Conservation (phyloP, 768 basidiomycete genomes). For the Trametopsis cervina region DNA sequence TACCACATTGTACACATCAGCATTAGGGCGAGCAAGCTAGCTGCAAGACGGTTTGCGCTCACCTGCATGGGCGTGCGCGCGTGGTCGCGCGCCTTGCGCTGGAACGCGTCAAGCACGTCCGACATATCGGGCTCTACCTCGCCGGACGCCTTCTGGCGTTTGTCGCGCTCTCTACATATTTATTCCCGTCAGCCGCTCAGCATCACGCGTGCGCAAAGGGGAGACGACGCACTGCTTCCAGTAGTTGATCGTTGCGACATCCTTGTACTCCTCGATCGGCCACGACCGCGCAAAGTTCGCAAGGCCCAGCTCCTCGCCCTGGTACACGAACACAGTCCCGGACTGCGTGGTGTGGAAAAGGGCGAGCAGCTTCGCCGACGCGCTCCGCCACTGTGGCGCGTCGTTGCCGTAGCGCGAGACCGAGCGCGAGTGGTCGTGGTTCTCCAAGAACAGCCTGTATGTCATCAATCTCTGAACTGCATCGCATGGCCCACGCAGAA, state of each 20-base stretch:
- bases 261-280: slow-evolving; percentile 70
- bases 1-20: no score
- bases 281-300: slow-evolving; percentile 56
- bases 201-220: not conserved
- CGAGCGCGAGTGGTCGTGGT: slow-evolving; percentile 60
- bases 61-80: slow-evolving; percentile 66
- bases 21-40: no score
- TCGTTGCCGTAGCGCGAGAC: slow-evolving; percentile 67
- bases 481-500: not conserved
- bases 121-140: slow-evolving; percentile 48
- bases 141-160: slow-evolving; percentile 22
- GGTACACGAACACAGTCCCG: slow-evolving; percentile 68
- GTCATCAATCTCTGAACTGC: not conserved
- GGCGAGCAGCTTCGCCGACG: slow-evolving; percentile 59
- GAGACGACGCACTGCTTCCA: slow-evolving; percentile 42
- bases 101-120: slow-evolving; percentile 50
- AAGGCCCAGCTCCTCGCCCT: slow-evolving; percentile 69
- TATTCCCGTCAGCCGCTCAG: not conserved
- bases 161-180: slow-evolving; percentile 17
- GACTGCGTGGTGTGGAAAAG: slow-evolving; percentile 53
- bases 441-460: slow-evolving; percentile 55
- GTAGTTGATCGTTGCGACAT: slow-evolving; percentile 55
- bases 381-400: slow-evolving; percentile 42
- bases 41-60: no score
- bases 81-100: slow-evolving; percentile 65